Evolutionary conservation across 208 protist species (phyloP).

Genomic region (Crithidia thermophila): DNA sequence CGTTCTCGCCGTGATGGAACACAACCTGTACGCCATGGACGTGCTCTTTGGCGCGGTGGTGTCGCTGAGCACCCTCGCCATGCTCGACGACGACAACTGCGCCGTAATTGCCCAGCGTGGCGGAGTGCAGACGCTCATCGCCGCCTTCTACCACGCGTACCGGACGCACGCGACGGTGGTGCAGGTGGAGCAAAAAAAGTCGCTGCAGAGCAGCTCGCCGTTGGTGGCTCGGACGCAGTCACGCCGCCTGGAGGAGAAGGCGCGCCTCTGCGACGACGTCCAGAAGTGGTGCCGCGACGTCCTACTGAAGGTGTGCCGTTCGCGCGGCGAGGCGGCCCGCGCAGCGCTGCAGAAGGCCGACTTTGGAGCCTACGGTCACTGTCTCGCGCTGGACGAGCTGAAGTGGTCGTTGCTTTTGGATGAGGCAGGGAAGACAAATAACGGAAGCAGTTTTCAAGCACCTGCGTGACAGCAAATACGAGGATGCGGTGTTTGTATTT

Average conservation of each 20-base stretch:
- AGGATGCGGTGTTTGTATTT: too few species aligned
- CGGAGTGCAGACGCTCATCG: constrained; percentile 68
- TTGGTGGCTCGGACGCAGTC: constrained; percentile 18
- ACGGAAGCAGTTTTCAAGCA: too few species aligned
- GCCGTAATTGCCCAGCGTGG: constrained; percentile 59
- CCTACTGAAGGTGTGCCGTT: constrained; percentile 57
- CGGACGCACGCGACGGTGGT: constrained; percentile 10
- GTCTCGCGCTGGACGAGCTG: constrained; percentile 77
- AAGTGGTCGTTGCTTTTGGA: constrained; percentile 69
- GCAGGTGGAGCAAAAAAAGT: constrained; percentile 22
- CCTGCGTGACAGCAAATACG: too few species aligned
- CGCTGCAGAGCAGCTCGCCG: constrained; percentile 16
- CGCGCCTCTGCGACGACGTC: constrained; percentile 46
- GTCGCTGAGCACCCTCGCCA: constrained; percentile 64
- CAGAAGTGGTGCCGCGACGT: constrained; percentile 66
- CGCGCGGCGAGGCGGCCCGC: constrained; percentile 12
- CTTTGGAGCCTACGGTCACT: constrained; percentile 61
- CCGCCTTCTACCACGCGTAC: constrained; percentile 52
- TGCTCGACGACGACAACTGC: constrained; percentile 65
- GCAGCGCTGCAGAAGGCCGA: constrained; percentile 43
- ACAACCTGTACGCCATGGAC: constrained; percentile 52
- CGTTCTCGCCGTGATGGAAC: constrained; percentile 47
- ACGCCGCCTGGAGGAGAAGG: constrained; percentile 22
- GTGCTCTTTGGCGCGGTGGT: constrained; percentile 64
- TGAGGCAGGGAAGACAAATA: constrained; percentile 1